Conservation (phyloP, 495 filamentous ascomycete species). For the Talaromyces ruber region DNA sequence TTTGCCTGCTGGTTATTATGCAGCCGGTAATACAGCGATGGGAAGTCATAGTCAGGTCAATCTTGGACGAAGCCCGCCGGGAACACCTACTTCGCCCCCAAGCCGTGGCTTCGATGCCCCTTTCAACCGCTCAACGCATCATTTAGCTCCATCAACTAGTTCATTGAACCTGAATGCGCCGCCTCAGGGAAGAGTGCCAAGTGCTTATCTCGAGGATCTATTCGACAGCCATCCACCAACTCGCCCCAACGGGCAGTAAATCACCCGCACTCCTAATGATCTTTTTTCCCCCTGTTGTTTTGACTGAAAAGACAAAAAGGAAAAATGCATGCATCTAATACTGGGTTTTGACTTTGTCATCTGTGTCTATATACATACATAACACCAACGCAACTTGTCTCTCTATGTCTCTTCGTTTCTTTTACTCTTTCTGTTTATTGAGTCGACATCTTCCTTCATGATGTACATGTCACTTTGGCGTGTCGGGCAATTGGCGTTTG, state of each 20-base stretch:
- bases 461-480: not conserved
- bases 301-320: not conserved
- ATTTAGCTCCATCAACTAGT: slow-evolving; percentile 51
- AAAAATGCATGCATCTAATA: not conserved
- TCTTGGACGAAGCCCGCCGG: slow-evolving; percentile 52
- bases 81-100: slow-evolving; percentile 52
- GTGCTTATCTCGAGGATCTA: slow-evolving; percentile 87
- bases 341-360: not conserved
- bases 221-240: slow-evolving; percentile 54
- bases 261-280: not conserved
- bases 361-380: not conserved
- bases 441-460: not conserved
- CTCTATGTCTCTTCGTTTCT: not conserved
- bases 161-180: slow-evolving; percentile 59
- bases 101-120: slow-evolving; percentile 21
- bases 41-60: slow-evolving; percentile 22
- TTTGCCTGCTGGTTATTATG: slow-evolving; percentile 89
- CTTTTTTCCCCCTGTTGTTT: not conserved
- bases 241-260: not conserved
- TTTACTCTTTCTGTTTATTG: not conserved
- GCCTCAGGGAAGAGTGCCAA: slow-evolving; percentile 70
- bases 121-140: slow-evolving; percentile 18
- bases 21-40: slow-evolving; percentile 51
- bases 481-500: not conserved
- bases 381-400: not conserved